Conservation (phyloP, 2,329 filamentous ascomycete species). For the Trichoderma sp. region DNA sequence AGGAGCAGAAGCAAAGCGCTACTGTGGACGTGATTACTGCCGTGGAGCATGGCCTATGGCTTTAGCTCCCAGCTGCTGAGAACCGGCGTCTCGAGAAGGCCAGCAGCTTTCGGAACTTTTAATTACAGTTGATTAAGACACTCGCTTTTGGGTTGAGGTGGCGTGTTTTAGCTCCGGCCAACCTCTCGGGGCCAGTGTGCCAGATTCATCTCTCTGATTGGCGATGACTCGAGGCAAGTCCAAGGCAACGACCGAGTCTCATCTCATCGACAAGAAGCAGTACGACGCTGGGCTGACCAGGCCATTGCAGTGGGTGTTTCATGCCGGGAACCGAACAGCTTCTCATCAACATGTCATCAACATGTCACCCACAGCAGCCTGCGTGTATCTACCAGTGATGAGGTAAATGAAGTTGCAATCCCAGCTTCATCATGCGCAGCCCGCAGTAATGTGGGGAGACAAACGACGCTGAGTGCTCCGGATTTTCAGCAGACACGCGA, state of each 20-base stretch:
- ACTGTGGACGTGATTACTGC: background rate
- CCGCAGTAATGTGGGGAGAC: slow-evolving; percentile 11
- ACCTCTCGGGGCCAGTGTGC: background rate
- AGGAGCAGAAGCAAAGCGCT: background rate
- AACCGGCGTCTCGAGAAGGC: background rate
- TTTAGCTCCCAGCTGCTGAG: slow-evolving; percentile 7
- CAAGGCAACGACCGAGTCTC: background rate
- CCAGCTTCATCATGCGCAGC: background rate
- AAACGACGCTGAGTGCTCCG: background rate
- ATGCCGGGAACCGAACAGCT: background rate
- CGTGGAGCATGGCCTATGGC: slow-evolving; percentile 6
- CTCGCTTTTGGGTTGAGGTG: background rate
- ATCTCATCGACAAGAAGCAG: background rate
- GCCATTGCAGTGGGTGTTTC: background rate
- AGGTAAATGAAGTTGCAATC: background rate
- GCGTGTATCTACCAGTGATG: no score
- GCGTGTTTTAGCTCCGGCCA: background rate
- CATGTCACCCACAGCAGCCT: no score
- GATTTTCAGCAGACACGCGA: slow-evolving; percentile 17
- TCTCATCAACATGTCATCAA: background rate
- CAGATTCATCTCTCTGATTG: background rate
- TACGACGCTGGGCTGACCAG: slow-evolving; percentile 2
- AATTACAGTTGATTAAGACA: background rate
- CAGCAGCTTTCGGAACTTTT: slow-evolving; percentile 8
- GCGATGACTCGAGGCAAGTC: background rate